Evolutionary conservation across 805 yeast species (phyloP).

Genomic region (Tetrapisispora iriomotensis): DNA sequence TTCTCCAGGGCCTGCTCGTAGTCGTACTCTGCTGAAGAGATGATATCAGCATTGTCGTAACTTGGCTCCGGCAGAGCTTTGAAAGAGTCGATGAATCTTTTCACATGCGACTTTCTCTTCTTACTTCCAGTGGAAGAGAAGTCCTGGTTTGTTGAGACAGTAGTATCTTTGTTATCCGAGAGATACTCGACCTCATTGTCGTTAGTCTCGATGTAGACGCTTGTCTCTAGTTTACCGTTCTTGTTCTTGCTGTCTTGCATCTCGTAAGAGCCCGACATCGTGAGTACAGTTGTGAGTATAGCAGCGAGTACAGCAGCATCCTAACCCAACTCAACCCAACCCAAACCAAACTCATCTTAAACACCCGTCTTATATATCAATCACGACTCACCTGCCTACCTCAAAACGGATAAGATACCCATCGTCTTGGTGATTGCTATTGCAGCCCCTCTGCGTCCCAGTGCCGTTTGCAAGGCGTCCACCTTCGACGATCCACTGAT

Average conservation of each 20-base stretch:
- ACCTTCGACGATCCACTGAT: no score
- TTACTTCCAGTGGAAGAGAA: neutral
- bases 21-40: constrained; percentile 2
- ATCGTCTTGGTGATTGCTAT: no score
- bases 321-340: no score
- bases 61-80: neutral
- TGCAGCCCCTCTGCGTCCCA: no score
- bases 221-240: neutral
- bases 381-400: no score
- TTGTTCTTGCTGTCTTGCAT: neutral
- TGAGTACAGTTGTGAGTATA: no score
- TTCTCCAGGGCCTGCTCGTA: neutral
- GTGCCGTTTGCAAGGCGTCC: no score
- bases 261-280: neutral
- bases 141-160: neutral
- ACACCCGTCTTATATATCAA: no score
- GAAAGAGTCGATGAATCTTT: constrained; percentile 15
- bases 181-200: constrained; percentile 4
- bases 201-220: neutral
- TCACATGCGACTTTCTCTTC: constrained; percentile 2
- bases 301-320: no score
- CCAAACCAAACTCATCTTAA: no score
- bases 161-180: neutral
- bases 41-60: neutral
- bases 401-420: no score